These are phyloP conservation scores for Pterulicium gracile DNA, from an alignment of 1,284 basidiomycete genomes.

Conservation along the genomic window DNA sequence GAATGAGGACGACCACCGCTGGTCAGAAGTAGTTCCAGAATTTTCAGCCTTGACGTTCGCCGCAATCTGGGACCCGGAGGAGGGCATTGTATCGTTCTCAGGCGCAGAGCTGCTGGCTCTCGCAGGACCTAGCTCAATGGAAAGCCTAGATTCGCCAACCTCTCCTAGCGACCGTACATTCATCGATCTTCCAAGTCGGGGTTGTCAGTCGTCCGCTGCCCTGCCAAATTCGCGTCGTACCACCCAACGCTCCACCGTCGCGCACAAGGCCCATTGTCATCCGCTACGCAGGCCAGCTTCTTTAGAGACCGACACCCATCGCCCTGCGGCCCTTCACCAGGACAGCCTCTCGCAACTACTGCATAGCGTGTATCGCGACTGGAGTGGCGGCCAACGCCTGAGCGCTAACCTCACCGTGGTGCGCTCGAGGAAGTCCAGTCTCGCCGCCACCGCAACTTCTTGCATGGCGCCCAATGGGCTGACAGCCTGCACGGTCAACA, in stretches of 20 bases:
- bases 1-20: conserved; percentile 21
- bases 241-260: not conserved
- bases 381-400: too few species aligned
- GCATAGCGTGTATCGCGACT: not conserved
- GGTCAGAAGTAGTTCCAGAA: conserved; percentile 46
- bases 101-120: conserved; percentile 32
- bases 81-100: conserved; percentile 46
- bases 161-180: not conserved
- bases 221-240: not conserved
- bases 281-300: too few species aligned
- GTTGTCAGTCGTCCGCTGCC: not conserved
- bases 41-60: conserved; percentile 45
- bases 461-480: not conserved
- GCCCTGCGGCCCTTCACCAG: not conserved
- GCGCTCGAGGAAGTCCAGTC: not conserved
- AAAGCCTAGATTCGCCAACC: not conserved
- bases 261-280: too few species aligned
- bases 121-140: not conserved
- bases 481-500: not conserved
- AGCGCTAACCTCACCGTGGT: not conserved
- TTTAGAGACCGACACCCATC: not conserved
- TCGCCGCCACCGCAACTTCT: not conserved
- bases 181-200: not conserved
- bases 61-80: conserved; percentile 44
- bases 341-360: conserved; percentile 1